Percentiles rank a stretch among this genome's conserved stretches.
These are phyloP conservation scores for Kernera saxatilis DNA, from an alignment of 345 rosid genomes.

Conservation along the genomic window DNA sequence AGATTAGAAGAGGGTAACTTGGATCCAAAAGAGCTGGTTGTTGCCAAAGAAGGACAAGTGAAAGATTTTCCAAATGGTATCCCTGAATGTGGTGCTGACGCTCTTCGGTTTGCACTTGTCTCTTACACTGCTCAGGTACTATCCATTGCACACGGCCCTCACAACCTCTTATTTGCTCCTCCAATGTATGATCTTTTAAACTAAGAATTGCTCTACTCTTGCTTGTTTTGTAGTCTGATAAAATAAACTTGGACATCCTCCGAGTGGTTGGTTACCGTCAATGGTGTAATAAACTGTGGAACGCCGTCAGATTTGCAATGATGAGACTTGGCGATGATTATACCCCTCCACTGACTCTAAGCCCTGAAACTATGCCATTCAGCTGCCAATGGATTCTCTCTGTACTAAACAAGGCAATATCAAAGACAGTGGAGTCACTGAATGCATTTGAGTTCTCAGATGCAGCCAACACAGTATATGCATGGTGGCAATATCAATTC, in stretches of 20 bases:
- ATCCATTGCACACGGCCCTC: conserved; percentile 3
- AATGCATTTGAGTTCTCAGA: conserved; percentile 71
- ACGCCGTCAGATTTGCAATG: conserved; percentile 95
- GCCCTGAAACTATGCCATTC: conserved; percentile 55
- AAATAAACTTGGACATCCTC: conserved; percentile 89
- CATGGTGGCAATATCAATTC: conserved; percentile 98
- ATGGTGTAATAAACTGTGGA: conserved; percentile 98
- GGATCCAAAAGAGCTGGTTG: conserved; percentile 59
- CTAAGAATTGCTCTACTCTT: conserved; percentile 5
- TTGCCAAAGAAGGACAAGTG: conserved; percentile 78
- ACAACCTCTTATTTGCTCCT: neutral
- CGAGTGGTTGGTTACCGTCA: conserved; percentile 98
- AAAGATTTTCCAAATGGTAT: conserved; percentile 89
- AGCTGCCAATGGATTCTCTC: conserved; percentile 93
- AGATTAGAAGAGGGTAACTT: conserved; percentile 80
- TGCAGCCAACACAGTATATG: conserved; percentile 69
- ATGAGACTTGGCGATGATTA: conserved; percentile 73
- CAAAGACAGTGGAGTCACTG: conserved; percentile 51
- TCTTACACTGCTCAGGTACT: conserved; percentile 92
- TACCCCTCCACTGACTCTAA: conserved; percentile 42
- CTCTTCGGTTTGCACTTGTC: conserved; percentile 95
- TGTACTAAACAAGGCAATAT: conserved; percentile 63
- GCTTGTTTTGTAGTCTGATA: conserved; percentile 66
- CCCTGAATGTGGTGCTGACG: conserved; percentile 96
- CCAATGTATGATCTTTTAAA: neutral